These are phyloP conservation scores for Aureobasidium pullulans DNA, from an alignment of 2,329 filamentous ascomycete genomes.

Conservation along the genomic window DNA sequence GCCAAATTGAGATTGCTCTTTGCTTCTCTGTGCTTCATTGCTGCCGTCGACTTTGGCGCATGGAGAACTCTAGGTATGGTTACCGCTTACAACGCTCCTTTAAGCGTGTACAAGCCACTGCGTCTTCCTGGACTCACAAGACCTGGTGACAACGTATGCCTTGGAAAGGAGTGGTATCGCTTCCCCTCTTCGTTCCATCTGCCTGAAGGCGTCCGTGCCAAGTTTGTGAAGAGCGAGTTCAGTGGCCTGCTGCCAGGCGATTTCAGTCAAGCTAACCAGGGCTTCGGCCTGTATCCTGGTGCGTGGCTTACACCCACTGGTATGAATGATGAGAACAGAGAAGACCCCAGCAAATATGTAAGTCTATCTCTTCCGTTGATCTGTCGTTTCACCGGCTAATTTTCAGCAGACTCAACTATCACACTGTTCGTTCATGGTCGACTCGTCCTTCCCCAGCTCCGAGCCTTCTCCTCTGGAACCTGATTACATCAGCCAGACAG, in stretches of 20 bases:
- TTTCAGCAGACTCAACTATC: conserved; percentile 53
- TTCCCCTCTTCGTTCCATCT: conserved; percentile 92
- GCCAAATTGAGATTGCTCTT: conserved; percentile 60
- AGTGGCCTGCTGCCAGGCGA: conserved; percentile 81
- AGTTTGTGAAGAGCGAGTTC: conserved; percentile 89
- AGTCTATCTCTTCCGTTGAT: conserved; percentile 23
- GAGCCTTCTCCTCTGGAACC: conserved; percentile 63
- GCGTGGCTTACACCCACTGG: conserved; percentile 74
- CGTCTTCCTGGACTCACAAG: conserved; percentile 48
- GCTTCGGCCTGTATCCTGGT: conserved; percentile 70
- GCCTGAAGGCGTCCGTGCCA: conserved; percentile 72
- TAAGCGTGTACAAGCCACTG: conserved; percentile 63
- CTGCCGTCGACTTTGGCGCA: conserved; percentile 57
- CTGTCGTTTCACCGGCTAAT: not conserved
- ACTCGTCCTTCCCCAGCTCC: conserved; percentile 66
- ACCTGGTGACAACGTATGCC: conserved; percentile 66
- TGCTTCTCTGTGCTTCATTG: conserved; percentile 42
- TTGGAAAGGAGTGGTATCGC: conserved; percentile 97
- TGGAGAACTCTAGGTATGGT: conserved; percentile 70
- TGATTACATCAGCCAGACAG: conserved; percentile 64
- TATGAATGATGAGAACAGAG: conserved; percentile 86
- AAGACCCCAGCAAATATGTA: conserved; percentile 82
- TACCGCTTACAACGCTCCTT: conserved; percentile 74
- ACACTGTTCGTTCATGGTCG: conserved; percentile 76
- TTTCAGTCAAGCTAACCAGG: conserved; percentile 66